A percentile compares a stretch with the other conserved stretches of the same genome.
These are phyloP conservation scores for Sugiyamaella xylanicola DNA, from an alignment of 1,139 yeast genomes.

Conservation along the genomic window DNA sequence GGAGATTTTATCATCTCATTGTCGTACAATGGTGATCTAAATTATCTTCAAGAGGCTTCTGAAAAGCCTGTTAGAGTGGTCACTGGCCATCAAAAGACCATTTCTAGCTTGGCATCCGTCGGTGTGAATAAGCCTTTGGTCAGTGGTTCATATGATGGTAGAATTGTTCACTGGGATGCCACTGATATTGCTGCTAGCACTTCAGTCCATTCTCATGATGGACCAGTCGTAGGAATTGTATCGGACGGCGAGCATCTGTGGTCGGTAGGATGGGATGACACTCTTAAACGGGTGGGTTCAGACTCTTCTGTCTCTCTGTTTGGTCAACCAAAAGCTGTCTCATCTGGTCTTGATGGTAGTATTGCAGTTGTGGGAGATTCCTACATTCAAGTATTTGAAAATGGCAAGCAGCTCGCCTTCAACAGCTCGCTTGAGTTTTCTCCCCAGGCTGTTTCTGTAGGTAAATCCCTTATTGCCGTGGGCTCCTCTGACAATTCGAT, in stretches of 20 bases:
- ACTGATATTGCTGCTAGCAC: constrained; percentile 11
- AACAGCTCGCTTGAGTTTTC: constrained; percentile 19
- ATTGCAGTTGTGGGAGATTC: constrained; percentile 54
- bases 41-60: constrained; percentile 50
- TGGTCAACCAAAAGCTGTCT: constrained; percentile 66
- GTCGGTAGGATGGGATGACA: constrained; percentile 89
- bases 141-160: constrained; percentile 88
- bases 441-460: constrained; percentile 36
- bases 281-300: constrained; percentile 51
- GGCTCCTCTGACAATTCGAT: constrained; percentile 33
- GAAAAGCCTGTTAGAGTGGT: constrained; percentile 50
- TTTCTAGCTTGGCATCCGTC: constrained; percentile 56
- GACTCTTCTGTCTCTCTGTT: constrained; percentile 35
- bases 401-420: constrained; percentile 30
- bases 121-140: constrained; percentile 35
- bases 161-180: constrained; percentile 58
- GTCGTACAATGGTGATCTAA: constrained; percentile 71
- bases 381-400: constrained; percentile 45
- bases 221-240: constrained; percentile 42
- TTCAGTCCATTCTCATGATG: constrained; percentile 31
- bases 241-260: constrained; percentile 42
- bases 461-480: constrained; percentile 38
- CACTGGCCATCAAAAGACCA: constrained; percentile 79
- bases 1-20: constrained; percentile 62
- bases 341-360: constrained; percentile 37